A percentile compares a stretch with the other conserved stretches of the same genome.
Conservation (phyloP, 768 basidiomycete species). For the Podaxis carcinomalis region DNA sequence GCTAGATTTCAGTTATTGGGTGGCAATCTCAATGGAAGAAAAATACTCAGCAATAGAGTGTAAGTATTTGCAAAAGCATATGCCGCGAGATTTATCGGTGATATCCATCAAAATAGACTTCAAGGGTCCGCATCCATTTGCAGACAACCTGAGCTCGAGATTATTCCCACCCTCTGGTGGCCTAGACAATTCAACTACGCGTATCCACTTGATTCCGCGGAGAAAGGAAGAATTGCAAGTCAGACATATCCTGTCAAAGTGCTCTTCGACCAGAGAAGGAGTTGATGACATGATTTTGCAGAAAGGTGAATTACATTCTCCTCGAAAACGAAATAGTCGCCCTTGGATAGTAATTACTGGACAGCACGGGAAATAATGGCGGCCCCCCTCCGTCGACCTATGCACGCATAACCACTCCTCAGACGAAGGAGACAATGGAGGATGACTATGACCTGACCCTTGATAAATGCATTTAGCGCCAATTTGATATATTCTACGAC, state of each 20-base stretch:
- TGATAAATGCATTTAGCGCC: not conserved
- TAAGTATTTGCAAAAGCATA: no score
- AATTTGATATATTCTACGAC: not conserved
- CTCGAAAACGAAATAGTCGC: not conserved
- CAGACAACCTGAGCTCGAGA: not conserved
- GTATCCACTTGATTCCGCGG: no score
- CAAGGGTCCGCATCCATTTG: not conserved
- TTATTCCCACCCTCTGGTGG: not conserved
- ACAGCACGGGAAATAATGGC: not conserved
- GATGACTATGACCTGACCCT: not conserved
- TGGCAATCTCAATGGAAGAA: no score
- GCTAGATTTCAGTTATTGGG: no score
- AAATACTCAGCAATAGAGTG: no score
- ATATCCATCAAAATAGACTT: not conserved
- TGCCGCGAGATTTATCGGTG: not conserved
- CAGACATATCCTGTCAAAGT: no score
- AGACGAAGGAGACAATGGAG: not conserved
- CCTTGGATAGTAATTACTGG: not conserved
- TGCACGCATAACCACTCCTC: no score
- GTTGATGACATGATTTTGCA: no score
- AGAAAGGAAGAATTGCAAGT: no score
- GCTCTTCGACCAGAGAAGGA: no score
- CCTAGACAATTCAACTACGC: no score
- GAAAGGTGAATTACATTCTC: not conserved
- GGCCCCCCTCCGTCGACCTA: not conserved